phyloP scores from a whole-genome alignment of 1,139 yeast genomes.

The Suhomyces panamericanus region DNA sequence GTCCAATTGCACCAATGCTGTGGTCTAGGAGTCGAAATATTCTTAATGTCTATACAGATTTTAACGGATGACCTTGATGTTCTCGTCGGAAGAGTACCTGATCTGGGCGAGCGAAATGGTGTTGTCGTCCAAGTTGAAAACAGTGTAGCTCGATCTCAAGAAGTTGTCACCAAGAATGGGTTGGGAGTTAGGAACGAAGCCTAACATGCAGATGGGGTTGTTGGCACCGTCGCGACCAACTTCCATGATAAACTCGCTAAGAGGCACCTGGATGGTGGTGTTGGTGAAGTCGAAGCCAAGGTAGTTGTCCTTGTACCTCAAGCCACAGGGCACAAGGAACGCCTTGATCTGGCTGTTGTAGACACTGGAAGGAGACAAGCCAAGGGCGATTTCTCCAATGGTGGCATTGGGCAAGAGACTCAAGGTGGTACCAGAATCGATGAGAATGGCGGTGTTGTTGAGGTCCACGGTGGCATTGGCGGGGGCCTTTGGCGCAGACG shows the following conservation, averaged over 20 bases:
- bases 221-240: constrained; percentile 18
- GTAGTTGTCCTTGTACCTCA: constrained; percentile 25
- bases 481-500: neutral
- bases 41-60: neutral
- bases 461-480: constrained; percentile 12
- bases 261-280: constrained; percentile 26
- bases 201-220: constrained; percentile 18
- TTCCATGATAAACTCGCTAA: constrained; percentile 23
- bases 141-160: constrained; percentile 38
- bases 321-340: constrained; percentile 33
- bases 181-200: constrained; percentile 16
- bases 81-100: constrained; percentile 28
- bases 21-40: too few species aligned
- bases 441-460: constrained; percentile 24
- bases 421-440: constrained; percentile 46
- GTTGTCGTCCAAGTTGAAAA: constrained; percentile 41
- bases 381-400: constrained; percentile 16
- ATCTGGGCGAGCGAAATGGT: constrained; percentile 41
- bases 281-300: constrained; percentile 29
- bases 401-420: constrained; percentile 27
- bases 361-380: constrained; percentile 21
- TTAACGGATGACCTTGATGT: constrained; percentile 19
- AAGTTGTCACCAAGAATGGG: constrained; percentile 38
- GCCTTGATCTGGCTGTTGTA: constrained; percentile 18
- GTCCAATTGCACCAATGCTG: too few species aligned